These are phyloP conservation scores for Geotrichum bryndzae DNA, from an alignment of 1,139 yeast species.

Conservation along the genomic window DNA sequence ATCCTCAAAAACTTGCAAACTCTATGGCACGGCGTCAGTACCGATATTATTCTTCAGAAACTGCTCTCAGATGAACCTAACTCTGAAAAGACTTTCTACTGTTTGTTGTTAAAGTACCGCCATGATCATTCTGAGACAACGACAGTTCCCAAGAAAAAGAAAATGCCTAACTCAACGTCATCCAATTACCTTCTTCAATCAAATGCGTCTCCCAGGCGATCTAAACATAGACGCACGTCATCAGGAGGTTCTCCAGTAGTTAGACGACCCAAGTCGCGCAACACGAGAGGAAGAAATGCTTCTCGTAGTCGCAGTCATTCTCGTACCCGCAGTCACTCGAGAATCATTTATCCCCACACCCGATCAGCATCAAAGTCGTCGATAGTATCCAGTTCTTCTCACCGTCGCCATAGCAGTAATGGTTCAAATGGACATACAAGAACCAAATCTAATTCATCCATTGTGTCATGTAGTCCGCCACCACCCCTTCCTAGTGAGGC, in stretches of 20 bases:
- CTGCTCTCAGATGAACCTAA: conserved; percentile 56
- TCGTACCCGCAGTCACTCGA: conserved; percentile 9
- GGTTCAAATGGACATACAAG: not conserved
- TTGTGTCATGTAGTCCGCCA: conserved; percentile 6
- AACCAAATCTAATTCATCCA: not conserved
- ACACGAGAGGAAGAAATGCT: conserved; percentile 1
- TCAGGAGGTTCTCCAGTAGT: not conserved
- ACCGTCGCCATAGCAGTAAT: not conserved
- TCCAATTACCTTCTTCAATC: not conserved
- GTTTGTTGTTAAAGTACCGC: conserved; percentile 73
- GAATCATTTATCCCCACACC: conserved; percentile 6
- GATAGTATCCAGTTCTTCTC: not conserved
- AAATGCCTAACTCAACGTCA: not conserved
- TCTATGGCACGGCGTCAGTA: conserved; percentile 82
- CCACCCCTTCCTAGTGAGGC: conserved; percentile 18
- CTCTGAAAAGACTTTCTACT: conserved; percentile 87
- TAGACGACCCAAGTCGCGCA: not conserved
- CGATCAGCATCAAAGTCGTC: not conserved
- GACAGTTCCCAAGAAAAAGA: not conserved
- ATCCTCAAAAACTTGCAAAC: conserved; percentile 81
- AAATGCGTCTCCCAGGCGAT: not conserved
- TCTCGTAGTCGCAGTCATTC: conserved; percentile 10
- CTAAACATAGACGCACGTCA: not conserved
- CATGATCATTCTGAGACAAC: conserved; percentile 51
- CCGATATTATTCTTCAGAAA: conserved; percentile 52